Evolutionary conservation across 495 filamentous ascomycete genomes (phyloP).

Genomic region (Hypoxylon perforatum): DNA sequence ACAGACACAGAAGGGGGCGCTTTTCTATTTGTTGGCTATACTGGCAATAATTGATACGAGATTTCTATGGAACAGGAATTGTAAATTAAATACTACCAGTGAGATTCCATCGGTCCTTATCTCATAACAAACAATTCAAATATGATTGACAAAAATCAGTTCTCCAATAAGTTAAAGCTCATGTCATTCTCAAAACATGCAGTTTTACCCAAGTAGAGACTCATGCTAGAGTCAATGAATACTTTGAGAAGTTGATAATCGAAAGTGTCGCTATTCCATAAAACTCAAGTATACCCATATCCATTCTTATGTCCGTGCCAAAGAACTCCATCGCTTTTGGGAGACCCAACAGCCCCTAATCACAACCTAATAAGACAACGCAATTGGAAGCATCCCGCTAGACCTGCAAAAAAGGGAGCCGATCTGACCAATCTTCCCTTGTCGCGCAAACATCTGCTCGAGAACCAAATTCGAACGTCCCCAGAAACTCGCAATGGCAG

Average conservation of each 20-base stretch:
- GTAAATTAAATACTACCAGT: no score
- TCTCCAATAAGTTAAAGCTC: no score
- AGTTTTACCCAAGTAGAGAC: no score
- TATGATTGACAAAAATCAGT: no score
- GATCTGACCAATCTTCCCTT: neutral
- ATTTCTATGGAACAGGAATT: no score
- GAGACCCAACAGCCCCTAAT: neutral
- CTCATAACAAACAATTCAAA: no score
- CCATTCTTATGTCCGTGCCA: neutral
- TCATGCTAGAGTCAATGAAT: no score
- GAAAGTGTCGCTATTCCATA: conserved; percentile 7
- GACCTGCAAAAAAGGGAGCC: neutral
- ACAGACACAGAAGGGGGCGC: no score
- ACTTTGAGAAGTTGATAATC: neutral
- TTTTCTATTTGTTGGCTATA: no score
- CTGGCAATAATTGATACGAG: no score
- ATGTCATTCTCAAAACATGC: no score
- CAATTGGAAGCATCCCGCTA: neutral
- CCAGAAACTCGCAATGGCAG: neutral
- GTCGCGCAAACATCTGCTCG: neutral
- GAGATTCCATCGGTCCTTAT: no score
- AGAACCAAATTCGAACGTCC: neutral
- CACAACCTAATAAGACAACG: neutral
- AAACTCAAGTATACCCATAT: neutral
- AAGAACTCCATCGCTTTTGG: neutral